Conservation (phyloP, 208 protist genomes). For the Leishmania tropica region DNA sequence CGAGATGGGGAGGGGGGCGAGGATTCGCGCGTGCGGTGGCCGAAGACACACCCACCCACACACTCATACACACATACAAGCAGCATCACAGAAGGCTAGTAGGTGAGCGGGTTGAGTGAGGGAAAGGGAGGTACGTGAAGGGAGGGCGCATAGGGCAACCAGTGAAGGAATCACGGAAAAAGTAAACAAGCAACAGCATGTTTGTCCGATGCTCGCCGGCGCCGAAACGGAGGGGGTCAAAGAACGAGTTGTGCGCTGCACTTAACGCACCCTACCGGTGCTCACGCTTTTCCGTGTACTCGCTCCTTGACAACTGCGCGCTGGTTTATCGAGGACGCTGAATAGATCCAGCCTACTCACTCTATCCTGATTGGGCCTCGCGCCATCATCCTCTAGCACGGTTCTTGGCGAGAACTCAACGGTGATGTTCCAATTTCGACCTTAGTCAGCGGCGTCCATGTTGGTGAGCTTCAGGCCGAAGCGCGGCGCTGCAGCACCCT, state of each 20-base stretch:
- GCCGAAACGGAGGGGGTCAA: background rate
- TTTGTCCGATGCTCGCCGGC: background rate
- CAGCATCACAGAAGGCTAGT: background rate
- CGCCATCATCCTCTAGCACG: background rate
- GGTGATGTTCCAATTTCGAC: background rate
- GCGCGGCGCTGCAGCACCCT: constrained; percentile 12
- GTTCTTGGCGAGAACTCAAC: background rate
- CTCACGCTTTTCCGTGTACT: background rate
- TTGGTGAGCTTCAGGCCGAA: constrained; percentile 60
- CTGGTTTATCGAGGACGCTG: background rate
- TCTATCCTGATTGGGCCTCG: background rate
- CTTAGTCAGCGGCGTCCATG: constrained; percentile 30
- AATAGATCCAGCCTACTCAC: background rate
- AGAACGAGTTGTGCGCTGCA: background rate
- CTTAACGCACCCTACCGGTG: background rate
- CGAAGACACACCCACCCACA: background rate
- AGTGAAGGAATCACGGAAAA: background rate
- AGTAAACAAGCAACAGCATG: background rate
- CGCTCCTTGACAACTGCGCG: background rate
- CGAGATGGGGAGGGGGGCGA: background rate
- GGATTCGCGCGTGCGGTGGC: background rate
- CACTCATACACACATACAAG: no score
- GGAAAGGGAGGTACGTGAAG: background rate
- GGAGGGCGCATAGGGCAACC: background rate
- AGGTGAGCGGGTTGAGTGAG: background rate